Evolutionary conservation across 768 basidiomycete species (phyloP).

Genomic region (Russula foetens): DNA sequence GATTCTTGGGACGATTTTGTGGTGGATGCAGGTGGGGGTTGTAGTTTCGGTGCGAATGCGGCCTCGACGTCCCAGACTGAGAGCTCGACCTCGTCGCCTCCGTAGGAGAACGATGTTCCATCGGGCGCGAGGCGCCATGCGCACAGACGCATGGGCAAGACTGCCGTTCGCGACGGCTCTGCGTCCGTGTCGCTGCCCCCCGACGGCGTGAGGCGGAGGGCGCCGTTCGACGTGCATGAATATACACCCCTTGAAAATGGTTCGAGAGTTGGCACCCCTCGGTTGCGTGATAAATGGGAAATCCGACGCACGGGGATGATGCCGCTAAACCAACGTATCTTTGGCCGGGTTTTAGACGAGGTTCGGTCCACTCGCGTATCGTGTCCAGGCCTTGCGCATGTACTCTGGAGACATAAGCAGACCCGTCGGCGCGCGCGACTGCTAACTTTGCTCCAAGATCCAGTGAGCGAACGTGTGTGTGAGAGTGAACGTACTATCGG

Average conservation of each 20-base stretch:
- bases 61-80: conserved; percentile 72
- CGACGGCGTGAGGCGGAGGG: conserved; percentile 43
- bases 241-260: conserved; percentile 36
- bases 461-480: conserved; percentile 15
- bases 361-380: conserved; percentile 54
- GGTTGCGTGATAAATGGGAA: not conserved
- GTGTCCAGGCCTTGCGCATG: conserved; percentile 34
- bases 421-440: conserved; percentile 56
- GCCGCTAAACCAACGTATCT: conserved; percentile 55
- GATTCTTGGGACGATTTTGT: conserved; percentile 8
- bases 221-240: conserved; percentile 73
- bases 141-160: conserved; percentile 59
- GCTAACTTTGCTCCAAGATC: conserved; percentile 50
- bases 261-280: not conserved
- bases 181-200: conserved; percentile 23
- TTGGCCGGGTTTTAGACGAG: conserved; percentile 42
- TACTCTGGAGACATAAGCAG: conserved; percentile 37
- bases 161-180: conserved; percentile 27
- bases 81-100: conserved; percentile 79
- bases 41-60: conserved; percentile 33
- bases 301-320: conserved; percentile 38
- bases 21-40: not conserved
- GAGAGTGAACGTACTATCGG: conserved; percentile 7
- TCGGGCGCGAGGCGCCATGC: conserved; percentile 55
- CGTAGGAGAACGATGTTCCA: conserved; percentile 60